phyloP scores from a whole-genome alignment of 169 alveolate genomes.

The Plasmodium sp. region DNA sequence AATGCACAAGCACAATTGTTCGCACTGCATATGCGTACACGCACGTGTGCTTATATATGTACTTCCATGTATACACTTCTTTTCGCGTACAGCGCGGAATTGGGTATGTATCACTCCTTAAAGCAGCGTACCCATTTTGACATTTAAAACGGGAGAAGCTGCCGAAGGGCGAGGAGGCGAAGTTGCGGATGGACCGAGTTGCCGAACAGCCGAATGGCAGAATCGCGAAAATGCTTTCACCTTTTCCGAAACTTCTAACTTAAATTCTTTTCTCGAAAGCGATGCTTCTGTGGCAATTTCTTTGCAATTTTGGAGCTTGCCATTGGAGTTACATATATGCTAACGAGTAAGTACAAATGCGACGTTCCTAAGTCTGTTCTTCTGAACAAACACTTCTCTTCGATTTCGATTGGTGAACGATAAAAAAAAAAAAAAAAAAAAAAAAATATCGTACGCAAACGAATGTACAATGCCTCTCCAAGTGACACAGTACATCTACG shows the following conservation, averaged over 20 bases:
- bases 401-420: neutral
- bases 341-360: neutral
- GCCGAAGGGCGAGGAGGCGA: neutral
- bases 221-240: neutral
- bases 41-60: neutral
- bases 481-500: neutral
- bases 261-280: neutral
- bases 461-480: neutral
- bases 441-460: neutral
- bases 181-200: neutral
- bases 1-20: neutral
- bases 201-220: neutral
- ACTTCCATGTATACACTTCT: neutral
- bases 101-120: neutral
- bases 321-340: neutral
- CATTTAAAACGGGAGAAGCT: neutral
- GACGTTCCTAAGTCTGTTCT: neutral
- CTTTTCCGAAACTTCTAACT: neutral
- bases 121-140: neutral
- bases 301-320: neutral
- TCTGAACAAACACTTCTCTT: neutral
- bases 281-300: neutral
- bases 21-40: neutral
- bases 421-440: neutral
- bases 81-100: neutral